Base-by-base conservation (phyloP, 2,329 filamentous ascomycete genomes). In the Fusarium robinianum region DNA sequence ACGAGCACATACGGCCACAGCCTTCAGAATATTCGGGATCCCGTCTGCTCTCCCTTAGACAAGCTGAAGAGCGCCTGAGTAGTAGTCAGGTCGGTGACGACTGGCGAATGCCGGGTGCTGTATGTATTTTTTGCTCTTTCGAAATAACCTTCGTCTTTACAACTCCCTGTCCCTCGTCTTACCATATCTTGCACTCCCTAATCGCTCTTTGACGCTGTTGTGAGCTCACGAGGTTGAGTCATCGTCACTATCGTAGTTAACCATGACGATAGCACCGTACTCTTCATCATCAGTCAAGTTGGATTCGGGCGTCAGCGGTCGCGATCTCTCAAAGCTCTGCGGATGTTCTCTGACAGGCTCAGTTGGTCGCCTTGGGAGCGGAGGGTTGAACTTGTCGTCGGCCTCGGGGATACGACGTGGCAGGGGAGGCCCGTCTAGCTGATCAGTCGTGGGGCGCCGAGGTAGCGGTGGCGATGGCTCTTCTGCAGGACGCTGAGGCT, bases 211-310 rank as follows among this genome's bases (percentile, higher is more conserved):
- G n/a, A n/a, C n/a, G n/a, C n/a, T n/a, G n/a, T n/a, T n/a, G n/a
- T n/a, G n/a, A n/a, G n/a, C n/a, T n/a, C n/a, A n/a, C n/a, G 31
- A 19, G 15, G 6, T 12, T 12, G 31, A 43, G 14, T 57, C 63
- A 5, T 37, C 41, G 24, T 68, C 66, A 8, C 57, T 62, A 9
- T 67, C 68, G 24, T 73, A 63, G 27, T 67, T 62, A 15, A 67
- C 59, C 71, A 73, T 70, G 16, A 48, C 57, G 22, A 73, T 73
- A 5, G 58, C 62, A 3, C 52, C 53, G 32, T 66, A 67, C 22
- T 67, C 67, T 11, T 67, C 69, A 8, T 72, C 66, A 6, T 70
- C 67, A 2, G 53, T 51, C 11, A 45, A 40, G 39, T 62, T 59
- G 5, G 61, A 56, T 4, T 55, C 56, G 3, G 60, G 61, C 5